Percentiles rank a stretch among this genome's conserved stretches.
Evolutionary conservation across 352 stramenopile genomes (phyloP).

Genomic region (Pythium rhizo-oryzae): DNA sequence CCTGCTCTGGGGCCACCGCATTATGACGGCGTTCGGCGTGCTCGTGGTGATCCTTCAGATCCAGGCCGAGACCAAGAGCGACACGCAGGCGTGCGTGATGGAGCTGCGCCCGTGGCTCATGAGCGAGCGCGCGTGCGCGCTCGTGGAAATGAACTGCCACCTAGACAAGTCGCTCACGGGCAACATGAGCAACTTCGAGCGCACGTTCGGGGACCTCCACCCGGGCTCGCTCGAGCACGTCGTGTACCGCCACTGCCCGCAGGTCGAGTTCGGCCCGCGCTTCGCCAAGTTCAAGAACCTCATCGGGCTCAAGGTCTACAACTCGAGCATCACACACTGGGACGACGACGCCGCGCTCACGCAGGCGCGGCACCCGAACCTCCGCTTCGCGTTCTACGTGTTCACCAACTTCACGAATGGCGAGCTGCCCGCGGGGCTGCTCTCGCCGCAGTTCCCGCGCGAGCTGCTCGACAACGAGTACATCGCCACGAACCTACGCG

Average conservation of each 20-base stretch:
- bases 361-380: not conserved
- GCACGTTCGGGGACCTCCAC: conserved; percentile 27
- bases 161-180: not conserved
- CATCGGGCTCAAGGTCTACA: conserved; percentile 14
- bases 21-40: conserved; percentile 5
- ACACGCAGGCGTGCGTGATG: not conserved
- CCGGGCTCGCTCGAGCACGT: conserved; percentile 28
- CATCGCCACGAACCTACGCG: conserved; percentile 2
- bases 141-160: conserved; percentile 18
- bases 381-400: conserved; percentile 2
- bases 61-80: not conserved
- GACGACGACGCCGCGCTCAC: conserved; percentile 17
- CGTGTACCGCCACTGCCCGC: conserved; percentile 41
- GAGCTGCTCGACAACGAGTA: conserved; percentile 15
- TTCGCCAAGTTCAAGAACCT: conserved; percentile 32
- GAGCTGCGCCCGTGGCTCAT: conserved; percentile 19
- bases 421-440: conserved; percentile 1
- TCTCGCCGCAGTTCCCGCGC: not conserved
- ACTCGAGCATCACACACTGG: conserved; percentile 19
- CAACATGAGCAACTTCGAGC: conserved; percentile 1
- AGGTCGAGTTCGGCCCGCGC: conserved; percentile 32
- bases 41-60: not conserved
- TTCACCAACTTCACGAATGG: conserved; percentile 6
- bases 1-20: conserved; percentile 2
- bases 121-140: conserved; percentile 1